Percentiles rank a stretch among this genome's conserved stretches.
These are phyloP conservation scores for Lodderomyces margitis DNA, from an alignment of 1,139 yeast genomes.

Conservation along the genomic window DNA sequence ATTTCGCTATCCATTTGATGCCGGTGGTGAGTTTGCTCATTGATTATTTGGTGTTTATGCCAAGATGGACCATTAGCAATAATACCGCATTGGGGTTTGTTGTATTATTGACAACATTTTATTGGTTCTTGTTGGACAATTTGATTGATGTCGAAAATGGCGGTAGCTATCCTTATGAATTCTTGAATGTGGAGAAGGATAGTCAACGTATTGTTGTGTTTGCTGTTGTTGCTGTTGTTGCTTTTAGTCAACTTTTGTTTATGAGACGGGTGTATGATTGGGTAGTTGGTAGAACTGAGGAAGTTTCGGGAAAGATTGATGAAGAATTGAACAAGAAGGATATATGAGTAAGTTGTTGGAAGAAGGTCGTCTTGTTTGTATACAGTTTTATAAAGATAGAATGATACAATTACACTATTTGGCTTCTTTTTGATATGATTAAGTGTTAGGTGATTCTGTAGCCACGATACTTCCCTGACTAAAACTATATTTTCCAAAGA, in stretches of 20 bases:
- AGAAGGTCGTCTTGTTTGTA: too few relatives aligned
- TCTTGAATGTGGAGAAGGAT: conserved; percentile 52
- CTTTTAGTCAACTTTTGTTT: conserved; percentile 35
- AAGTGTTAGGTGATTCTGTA: too few relatives aligned
- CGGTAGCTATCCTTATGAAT: conserved; percentile 66
- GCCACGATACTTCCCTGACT: too few relatives aligned
- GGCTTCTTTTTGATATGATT: too few relatives aligned
- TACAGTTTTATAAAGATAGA: too few relatives aligned
- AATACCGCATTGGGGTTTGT: conserved; percentile 42
- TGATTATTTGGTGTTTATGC: conserved; percentile 58
- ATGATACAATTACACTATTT: too few relatives aligned
- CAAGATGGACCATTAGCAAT: conserved; percentile 39
- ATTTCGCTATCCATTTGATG: conserved; percentile 56
- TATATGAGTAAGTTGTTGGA: too few relatives aligned
- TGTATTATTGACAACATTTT: conserved; percentile 39
- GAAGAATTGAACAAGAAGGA: conserved; percentile 13
- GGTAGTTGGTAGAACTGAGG: conserved; percentile 20
- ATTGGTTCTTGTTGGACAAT: conserved; percentile 52
- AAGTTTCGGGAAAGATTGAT: conserved; percentile 18
- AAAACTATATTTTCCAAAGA: too few relatives aligned
- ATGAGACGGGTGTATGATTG: conserved; percentile 26
- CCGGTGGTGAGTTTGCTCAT: conserved; percentile 51
- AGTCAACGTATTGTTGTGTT: conserved; percentile 49
- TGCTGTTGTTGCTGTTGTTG: conserved; percentile 44
- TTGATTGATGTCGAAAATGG: conserved; percentile 46